phyloP scores from a whole-genome alignment of 73 alveolate genomes.

The Tetrahymena thermophila region DNA sequence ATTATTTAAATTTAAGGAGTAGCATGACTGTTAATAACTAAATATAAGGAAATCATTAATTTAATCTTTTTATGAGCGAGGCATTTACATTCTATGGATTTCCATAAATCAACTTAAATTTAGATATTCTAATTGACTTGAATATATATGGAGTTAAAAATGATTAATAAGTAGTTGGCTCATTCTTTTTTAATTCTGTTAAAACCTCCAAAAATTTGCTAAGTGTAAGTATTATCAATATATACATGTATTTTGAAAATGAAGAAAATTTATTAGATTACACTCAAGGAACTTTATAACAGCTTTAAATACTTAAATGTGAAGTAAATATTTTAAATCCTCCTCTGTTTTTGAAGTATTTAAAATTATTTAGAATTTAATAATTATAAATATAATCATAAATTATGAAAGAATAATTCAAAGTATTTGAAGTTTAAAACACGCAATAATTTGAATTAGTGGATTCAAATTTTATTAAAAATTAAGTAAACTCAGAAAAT shows the following conservation, averaged over 20 bases:
- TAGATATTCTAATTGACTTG: background rate
- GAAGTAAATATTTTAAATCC: too few species aligned
- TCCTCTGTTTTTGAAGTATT: too few species aligned
- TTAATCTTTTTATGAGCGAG: background rate
- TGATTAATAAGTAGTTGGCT: background rate
- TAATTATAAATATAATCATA: too few species aligned
- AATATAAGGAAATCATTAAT: background rate
- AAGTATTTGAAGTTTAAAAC: too few species aligned
- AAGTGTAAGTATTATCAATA: background rate
- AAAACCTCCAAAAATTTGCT: background rate
- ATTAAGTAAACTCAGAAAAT: too few species aligned
- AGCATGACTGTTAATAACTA: background rate
- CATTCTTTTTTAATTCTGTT: background rate
- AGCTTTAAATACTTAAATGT: too few species aligned
- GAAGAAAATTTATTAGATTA: background rate
- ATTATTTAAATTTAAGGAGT: background rate
- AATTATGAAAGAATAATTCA: too few species aligned
- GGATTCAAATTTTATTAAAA: too few species aligned
- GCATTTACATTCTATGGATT: background rate
- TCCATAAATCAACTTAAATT: background rate
- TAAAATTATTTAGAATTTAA: too few species aligned
- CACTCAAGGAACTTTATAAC: background rate
- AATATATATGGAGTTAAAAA: background rate
- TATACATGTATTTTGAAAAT: background rate
- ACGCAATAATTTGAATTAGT: too few species aligned